phyloP scores from a whole-genome alignment of 2,329 filamentous ascomycete species.

The Arthrobotrys sinensis region DNA sequence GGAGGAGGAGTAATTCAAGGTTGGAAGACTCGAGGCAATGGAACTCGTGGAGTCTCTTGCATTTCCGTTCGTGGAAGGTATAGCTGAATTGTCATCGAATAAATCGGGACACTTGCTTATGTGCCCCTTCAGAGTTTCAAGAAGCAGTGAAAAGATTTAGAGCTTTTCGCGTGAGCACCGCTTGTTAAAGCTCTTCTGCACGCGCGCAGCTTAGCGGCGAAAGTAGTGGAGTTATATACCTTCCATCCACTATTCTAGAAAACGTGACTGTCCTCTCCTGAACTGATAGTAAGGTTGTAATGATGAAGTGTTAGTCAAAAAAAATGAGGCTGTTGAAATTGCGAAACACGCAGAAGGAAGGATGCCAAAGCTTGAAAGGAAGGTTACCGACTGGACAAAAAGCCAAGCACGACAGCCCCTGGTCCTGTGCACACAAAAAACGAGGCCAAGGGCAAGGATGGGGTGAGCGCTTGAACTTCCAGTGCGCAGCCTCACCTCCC shows the following conservation, averaged over 20 bases:
- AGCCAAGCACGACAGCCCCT: conserved; percentile 38
- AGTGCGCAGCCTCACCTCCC: conserved; percentile 13
- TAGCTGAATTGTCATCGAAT: conserved; percentile 15
- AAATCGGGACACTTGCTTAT: conserved; percentile 17
- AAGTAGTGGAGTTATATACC: conserved; percentile 16
- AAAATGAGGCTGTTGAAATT: conserved; percentile 1
- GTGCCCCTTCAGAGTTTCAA: not conserved
- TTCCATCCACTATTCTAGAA: conserved; percentile 29
- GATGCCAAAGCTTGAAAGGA: conserved; percentile 13
- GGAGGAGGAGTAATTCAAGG: conserved; percentile 6
- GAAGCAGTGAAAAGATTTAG: not conserved
- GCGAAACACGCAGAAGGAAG: conserved; percentile 24
- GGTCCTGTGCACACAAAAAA: conserved; percentile 14
- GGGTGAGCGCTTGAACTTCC: not conserved
- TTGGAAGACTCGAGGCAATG: conserved; percentile 23
- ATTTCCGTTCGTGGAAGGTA: conserved; percentile 25
- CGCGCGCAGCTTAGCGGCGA: conserved; percentile 8
- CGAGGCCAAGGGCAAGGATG: conserved; percentile 23
- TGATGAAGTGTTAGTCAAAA: not conserved
- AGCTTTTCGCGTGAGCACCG: not conserved
- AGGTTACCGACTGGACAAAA: conserved; percentile 41
- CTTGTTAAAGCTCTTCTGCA: not conserved
- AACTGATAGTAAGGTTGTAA: conserved; percentile 8
- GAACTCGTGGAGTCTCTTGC: conserved; percentile 17
- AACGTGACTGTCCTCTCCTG: conserved; percentile 31